Evolutionary conservation across 2,329 filamentous ascomycete genomes (phyloP), one percentile per base, ranked within the genome.

Genomic region (Thermothelomyces thermophilus): DNA sequence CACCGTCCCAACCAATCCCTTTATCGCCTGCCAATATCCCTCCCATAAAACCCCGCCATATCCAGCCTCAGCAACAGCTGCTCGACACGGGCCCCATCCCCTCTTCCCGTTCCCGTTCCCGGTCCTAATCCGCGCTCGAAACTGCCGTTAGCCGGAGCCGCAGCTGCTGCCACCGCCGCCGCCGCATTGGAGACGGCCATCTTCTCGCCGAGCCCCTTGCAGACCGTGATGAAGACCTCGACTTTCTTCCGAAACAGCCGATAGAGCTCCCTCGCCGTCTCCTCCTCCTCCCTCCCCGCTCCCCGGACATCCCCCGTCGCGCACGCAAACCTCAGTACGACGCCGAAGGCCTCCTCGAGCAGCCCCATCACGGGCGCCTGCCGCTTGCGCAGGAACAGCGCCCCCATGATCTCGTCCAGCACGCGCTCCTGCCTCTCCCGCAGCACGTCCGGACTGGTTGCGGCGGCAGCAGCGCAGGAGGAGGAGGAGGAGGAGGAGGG

Each of bases 321-420:
- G 58, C 75, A 77, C n/a, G 83, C 81, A 62, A 93, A 93, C 11
- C 74, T 70, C 10, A 95, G 70, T n/a, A 95, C 77, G 0, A 80
- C 67, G 1, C 73, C 72, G 56, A 94, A 91, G 1, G 91, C 86
- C 16, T 86, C 84, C 53, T 94, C 86, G 0, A 95, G 69, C 0
- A 94, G 69, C 34, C 77, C 78, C 55, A 90, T 72, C 0, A 90
- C 79, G 1, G 87, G 83, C 51, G 81, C 74, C 64, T 95, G 89
- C 31, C 86, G 75, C 60, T 86, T 87, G 51, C 86, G 77, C 2
- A 95, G 70, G 13, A 95, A 75, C 0, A 93, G 70, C 0, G 81
- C 80, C 54, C 82, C 80, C 69, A 90, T 79, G 41, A 94, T 89
- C 44, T 81, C 75, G 62, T 94, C 85, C 2, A 95, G 73, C 7